Base-by-base conservation (phyloP, 1,139 yeast genomes). In the Hansenula lynferdii region DNA sequence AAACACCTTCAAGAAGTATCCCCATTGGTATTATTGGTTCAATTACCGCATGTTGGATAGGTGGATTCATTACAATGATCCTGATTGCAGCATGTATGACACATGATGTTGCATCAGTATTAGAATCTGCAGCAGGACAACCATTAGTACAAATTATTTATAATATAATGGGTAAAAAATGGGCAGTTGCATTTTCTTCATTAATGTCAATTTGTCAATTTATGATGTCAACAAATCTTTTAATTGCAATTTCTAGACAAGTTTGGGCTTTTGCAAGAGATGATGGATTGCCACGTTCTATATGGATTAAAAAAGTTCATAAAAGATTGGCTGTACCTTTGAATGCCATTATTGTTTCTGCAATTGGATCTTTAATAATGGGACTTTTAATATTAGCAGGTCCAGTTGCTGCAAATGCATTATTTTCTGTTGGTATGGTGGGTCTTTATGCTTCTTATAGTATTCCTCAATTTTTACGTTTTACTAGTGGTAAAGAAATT, bases 391-490 rank as follows among this genome's bases (percentile, higher is more conserved):
- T 75, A 43, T 59, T 78, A 27, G 74, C 76, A 34, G 75, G 76
- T 40, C 44, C 67, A 9, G 64, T 75, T 17, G 82, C 83, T 34
- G 70, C 81, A 5, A 62, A 57, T 39, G 81, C 81, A 22, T 60
- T 76, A 34, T 76, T 76, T 54, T 65, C 77, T 4, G 57, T 75
- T 19, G 67, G 69, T 35, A 69, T 73, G 40, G 70, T 77, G 12
- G 77, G 78, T 40, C 72, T 72, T 54, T 70, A 71, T 47, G 57
- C 74, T 36, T 70, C 79, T 9, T 75, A 79, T 77, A 63, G 69
- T 31, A 59, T 68, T 18, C 80, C 81, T 20, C 65, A 74, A 28
- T 58, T 72, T 38, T 57, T 72, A 39, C 61, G 74, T 40, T 52
- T 70, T 34, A 60, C 70, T 6, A 55, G 48, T 24, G 75, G 72